Percentiles rank a stretch among this genome's conserved stretches.
phyloP scores from a whole-genome alignment of 345 rosid genomes.

The Brassica juncea region DNA sequence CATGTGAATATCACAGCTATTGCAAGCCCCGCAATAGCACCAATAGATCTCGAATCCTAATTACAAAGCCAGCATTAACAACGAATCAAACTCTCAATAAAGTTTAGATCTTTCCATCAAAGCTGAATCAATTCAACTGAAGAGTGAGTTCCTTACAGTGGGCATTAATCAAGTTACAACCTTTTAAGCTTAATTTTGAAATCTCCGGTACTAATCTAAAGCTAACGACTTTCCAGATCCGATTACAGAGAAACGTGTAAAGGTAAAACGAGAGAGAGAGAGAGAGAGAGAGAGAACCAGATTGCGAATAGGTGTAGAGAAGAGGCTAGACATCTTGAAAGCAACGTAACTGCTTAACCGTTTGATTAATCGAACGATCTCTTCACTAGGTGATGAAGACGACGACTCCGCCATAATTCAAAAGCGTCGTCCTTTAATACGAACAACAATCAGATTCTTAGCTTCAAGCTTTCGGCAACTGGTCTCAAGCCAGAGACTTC shows the following conservation, averaged over 20 bases:
- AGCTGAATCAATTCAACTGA: neutral
- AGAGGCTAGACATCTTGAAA: constrained; percentile 46
- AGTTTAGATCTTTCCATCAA: neutral
- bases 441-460: constrained; percentile 26
- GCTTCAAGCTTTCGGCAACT: constrained; percentile 36
- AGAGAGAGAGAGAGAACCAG: constrained; percentile 50
- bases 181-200: neutral
- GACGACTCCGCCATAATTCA: constrained; percentile 54
- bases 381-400: constrained; percentile 57
- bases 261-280: neutral
- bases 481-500: constrained; percentile 22
- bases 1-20: constrained; percentile 85
- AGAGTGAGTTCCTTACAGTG: neutral
- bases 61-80: neutral
- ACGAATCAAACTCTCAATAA: neutral
- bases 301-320: constrained; percentile 62
- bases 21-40: constrained; percentile 95
- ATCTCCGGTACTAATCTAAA: neutral
- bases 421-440: constrained; percentile 12
- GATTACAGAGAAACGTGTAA: constrained; percentile 1
- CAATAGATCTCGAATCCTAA: constrained; percentile 87
- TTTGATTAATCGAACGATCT: constrained; percentile 78
- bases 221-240: constrained; percentile 38
- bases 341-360: constrained; percentile 85
- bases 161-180: neutral